These are phyloP conservation scores for Glebionis coronaria DNA, from an alignment of 129 eudicot genomes.

Conservation along the genomic window DNA sequence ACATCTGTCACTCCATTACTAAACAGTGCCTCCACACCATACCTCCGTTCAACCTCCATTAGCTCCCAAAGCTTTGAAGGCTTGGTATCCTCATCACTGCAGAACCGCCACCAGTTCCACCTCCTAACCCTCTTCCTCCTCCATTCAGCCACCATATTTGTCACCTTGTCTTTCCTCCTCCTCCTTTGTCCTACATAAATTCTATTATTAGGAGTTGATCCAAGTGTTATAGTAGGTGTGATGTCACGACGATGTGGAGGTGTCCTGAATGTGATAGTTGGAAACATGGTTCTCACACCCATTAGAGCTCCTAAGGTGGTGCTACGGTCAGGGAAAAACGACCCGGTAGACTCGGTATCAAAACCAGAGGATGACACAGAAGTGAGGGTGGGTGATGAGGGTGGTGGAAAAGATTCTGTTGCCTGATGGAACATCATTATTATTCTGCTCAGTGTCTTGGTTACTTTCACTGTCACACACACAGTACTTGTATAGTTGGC, in stretches of 20 bases:
- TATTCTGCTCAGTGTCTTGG: slow-evolving; percentile 12
- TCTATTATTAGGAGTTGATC: slow-evolving; percentile 7
- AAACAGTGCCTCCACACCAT: slow-evolving; percentile 45
- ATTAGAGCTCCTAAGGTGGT: slow-evolving; percentile 66
- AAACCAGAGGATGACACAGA: slow-evolving; percentile 81
- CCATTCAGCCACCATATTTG: slow-evolving; percentile 31
- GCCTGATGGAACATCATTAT: slow-evolving; percentile 48
- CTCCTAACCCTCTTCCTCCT: slow-evolving; percentile 39
- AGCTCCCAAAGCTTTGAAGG: slow-evolving; percentile 69
- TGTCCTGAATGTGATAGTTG: slow-evolving; percentile 52
- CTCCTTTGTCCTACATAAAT: slow-evolving; percentile 28
- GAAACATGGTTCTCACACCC: slow-evolving; percentile 50
- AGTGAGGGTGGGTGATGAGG: slow-evolving; percentile 61
- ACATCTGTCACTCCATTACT: slow-evolving; percentile 33
- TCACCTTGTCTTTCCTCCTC: slow-evolving; percentile 21
- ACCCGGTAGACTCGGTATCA: slow-evolving; percentile 78
- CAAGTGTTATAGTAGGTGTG: slow-evolving; percentile 16
- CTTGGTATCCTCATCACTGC: slow-evolving; percentile 46
- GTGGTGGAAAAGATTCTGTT: slow-evolving; percentile 42
- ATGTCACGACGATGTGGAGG: slow-evolving; percentile 46
- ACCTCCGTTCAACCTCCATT: slow-evolving; percentile 70
- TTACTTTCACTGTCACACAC: slow-evolving; percentile 9
- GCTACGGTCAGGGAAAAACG: slow-evolving; percentile 81
- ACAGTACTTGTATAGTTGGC: slow-evolving; percentile 6
- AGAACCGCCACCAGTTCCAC: slow-evolving; percentile 65